These are phyloP conservation scores for Aspergillus sp. DNA, from an alignment of 2,329 filamentous ascomycete genomes.

Conservation along the genomic window DNA sequence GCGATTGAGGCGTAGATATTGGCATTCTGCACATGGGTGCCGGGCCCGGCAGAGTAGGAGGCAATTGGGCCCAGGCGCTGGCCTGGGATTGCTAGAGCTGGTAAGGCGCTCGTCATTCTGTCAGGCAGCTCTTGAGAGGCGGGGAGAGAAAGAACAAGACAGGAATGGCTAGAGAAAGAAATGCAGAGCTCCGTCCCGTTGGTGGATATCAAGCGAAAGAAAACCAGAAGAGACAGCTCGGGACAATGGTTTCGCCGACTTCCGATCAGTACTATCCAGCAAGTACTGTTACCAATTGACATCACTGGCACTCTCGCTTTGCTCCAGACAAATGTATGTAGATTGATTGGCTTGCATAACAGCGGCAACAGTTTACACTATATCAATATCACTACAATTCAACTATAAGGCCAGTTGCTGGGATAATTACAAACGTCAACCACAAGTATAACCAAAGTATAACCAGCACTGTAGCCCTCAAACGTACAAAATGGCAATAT, in stretches of 20 bases:
- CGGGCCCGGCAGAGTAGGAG: conserved; percentile 71
- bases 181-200: neutral
- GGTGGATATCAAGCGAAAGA: neutral
- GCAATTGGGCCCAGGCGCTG: conserved; percentile 69
- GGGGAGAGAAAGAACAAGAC: neutral
- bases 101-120: conserved; percentile 33
- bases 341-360: neutral
- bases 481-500: conserved; percentile 10
- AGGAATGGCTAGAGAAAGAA: neutral
- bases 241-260: conserved; percentile 10
- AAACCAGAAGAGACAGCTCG: neutral
- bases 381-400: conserved; percentile 18
- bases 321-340: neutral
- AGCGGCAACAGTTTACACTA: conserved; percentile 7
- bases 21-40: conserved; percentile 76
- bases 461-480: conserved; percentile 18
- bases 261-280: neutral
- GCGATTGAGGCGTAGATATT: conserved; percentile 80
- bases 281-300: neutral
- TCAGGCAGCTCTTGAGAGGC: neutral
- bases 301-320: neutral
- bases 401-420: conserved; percentile 25
- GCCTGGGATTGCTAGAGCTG: conserved; percentile 72
- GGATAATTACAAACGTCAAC: conserved; percentile 29
- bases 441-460: conserved; percentile 26